Conservation (phyloP, 306 rosid species). For the Astragalus membranaceus region DNA sequence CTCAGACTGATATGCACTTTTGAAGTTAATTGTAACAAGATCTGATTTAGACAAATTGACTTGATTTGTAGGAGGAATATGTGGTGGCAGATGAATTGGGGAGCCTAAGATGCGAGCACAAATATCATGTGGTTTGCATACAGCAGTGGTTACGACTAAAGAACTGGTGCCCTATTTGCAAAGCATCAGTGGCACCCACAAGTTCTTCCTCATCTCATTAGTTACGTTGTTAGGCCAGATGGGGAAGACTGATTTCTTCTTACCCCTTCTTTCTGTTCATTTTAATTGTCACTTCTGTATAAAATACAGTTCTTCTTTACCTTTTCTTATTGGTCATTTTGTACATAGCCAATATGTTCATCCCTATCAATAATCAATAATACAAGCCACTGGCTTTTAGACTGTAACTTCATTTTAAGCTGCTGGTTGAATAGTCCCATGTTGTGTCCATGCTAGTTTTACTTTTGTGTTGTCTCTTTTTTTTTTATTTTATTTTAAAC, state of each 20-base stretch:
- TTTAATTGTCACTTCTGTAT: slow-evolving; percentile 28
- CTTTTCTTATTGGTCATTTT: slow-evolving; percentile 33
- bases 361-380: slow-evolving; percentile 43
- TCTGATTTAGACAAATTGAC: neutral
- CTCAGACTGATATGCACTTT: neutral
- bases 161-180: slow-evolving; percentile 99
- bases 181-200: slow-evolving; percentile 48
- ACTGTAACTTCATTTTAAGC: slow-evolving; percentile 31
- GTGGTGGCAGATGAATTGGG: slow-evolving; percentile 68
- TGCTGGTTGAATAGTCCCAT: slow-evolving; percentile 28
- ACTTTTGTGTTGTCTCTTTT: neutral
- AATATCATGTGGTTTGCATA: slow-evolving; percentile 61
- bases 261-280: neutral
- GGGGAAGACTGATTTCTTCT: slow-evolving; percentile 22
- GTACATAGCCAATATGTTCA: slow-evolving; percentile 52
- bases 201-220: slow-evolving; percentile 32
- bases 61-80: slow-evolving; percentile 69
- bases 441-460: neutral
- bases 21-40: neutral
- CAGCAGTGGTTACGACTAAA: slow-evolving; percentile 82
- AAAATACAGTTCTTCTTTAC: slow-evolving; percentile 27
- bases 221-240: slow-evolving; percentile 16
- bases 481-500: too few species aligned
- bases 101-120: slow-evolving; percentile 65
- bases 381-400: slow-evolving; percentile 32